Base-by-base conservation (phyloP, 2,329 filamentous ascomycete genomes). In the Emmonsiellopsis sp. region DNA sequence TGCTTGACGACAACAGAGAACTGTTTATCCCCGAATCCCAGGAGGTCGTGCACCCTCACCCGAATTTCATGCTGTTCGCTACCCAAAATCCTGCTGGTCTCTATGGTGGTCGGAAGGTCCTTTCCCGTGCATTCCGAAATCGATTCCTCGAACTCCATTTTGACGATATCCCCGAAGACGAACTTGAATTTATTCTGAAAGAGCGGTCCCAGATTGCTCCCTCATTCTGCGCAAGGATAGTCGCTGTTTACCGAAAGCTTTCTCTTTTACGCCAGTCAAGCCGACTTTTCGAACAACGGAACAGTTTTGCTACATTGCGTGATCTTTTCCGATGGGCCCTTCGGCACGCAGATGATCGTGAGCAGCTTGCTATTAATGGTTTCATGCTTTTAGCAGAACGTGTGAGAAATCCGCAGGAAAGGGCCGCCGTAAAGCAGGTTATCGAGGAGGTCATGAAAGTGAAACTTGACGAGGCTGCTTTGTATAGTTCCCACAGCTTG, bases 91-190 rank as follows among this genome's bases (percentile, higher is more conserved):
- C 93, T 0, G 87, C 94, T 20, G 93, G 93, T 37, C 74, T 98
- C 1, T 99, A 99, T 63, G 94, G 94, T 55, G 93, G 93, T 13
- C 82, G 93, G 62, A 99, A 99, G 66, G 84, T 89, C 0, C 77
- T 99, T 7, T 97, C 93, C 1, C 82, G 94, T 42, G 93, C 93
- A 1, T 98, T 99, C 71, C 84, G 94, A 52, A 99, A 98, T 68
- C 83, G 93, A 63, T 99, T 99, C 63, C 79, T 99, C 3, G 93
- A 99, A 70, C 76, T 99, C 4, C 93, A 98, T 69, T 97, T 95
- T 63, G 93, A 97, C 62, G 94, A 99, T 64, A 98, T 99, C 26
- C 93, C 93, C 0, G 89, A 97, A 65, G 85, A 89, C 58, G 94
- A 99, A 66, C 74, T 99, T 44, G 89, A 95, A 63, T 88, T 84